Percentiles rank a stretch among this genome's conserved stretches.
These are phyloP conservation scores for Adansonia rubrostipa DNA, from an alignment of 441 rosid genomes.

Conservation along the genomic window DNA sequence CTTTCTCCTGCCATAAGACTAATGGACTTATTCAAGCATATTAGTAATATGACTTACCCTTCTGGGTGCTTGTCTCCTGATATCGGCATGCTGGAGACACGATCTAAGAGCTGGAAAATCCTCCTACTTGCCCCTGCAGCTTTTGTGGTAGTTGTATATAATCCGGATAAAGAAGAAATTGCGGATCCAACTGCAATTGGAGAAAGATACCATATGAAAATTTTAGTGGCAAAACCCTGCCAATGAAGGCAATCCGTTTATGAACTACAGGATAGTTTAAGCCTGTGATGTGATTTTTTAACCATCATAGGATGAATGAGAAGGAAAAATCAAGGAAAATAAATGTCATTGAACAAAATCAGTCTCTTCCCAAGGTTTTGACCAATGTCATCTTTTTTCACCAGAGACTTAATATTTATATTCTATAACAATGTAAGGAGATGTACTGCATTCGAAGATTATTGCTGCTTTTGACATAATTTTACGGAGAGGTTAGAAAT, in stretches of 20 bases:
- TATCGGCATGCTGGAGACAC: slow-evolving; percentile 74
- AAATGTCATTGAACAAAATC: background rate
- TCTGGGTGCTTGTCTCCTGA: slow-evolving; percentile 80
- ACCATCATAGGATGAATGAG: background rate
- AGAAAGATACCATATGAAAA: slow-evolving; percentile 23
- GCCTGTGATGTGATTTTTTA: slow-evolving; percentile 10
- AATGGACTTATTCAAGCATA: background rate
- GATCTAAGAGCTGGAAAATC: slow-evolving; percentile 91
- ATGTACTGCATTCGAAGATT: background rate
- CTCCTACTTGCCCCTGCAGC: slow-evolving; percentile 97
- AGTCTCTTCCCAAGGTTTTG: background rate
- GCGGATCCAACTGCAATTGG: slow-evolving; percentile 80
- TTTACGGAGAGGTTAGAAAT: background rate
- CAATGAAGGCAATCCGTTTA: background rate
- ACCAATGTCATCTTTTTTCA: too few species aligned
- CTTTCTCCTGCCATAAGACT: background rate
- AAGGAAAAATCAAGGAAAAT: background rate
- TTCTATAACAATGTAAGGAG: background rate
- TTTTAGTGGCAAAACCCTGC: background rate
- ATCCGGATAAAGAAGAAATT: slow-evolving; percentile 73
- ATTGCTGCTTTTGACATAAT: background rate
- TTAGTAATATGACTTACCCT: slow-evolving; percentile 50
- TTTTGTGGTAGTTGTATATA: slow-evolving; percentile 92
- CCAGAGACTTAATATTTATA: background rate
- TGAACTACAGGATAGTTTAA: slow-evolving; percentile 2